Evolutionary conservation across 1,284 basidiomycete species (phyloP).

Genomic region (Pseudozyma hubeiensis): DNA sequence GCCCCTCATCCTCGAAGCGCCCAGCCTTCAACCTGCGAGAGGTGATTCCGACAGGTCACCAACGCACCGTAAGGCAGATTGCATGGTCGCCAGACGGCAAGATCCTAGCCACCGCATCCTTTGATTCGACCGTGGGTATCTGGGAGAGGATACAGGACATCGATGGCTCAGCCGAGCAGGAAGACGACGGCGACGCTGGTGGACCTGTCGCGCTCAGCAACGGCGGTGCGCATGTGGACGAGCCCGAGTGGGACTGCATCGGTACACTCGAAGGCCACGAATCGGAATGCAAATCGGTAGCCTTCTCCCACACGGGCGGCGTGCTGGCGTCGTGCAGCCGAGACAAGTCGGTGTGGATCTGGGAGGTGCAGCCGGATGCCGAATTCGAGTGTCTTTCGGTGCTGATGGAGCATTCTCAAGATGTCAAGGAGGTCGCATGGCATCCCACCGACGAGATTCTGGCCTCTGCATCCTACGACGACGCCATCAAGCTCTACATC

Average conservation of each 20-base stretch:
- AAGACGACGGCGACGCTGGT: slow-evolving; percentile 4
- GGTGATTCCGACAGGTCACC: slow-evolving; percentile 78
- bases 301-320: slow-evolving; percentile 81
- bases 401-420: slow-evolving; percentile 96
- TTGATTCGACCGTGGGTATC: slow-evolving; percentile 90
- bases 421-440: slow-evolving; percentile 95
- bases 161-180: slow-evolving; percentile 20
- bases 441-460: slow-evolving; percentile 95
- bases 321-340: slow-evolving; percentile 91
- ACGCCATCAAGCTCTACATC: slow-evolving; percentile 91
- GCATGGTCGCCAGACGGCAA: slow-evolving; percentile 91
- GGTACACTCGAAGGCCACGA: slow-evolving; percentile 94
- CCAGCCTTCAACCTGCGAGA: slow-evolving; percentile 58
- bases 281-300: slow-evolving; percentile 95
- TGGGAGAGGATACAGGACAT: slow-evolving; percentile 77
- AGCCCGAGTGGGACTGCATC: slow-evolving; percentile 79
- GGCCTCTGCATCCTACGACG: slow-evolving; percentile 96
- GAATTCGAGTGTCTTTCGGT: slow-evolving; percentile 92
- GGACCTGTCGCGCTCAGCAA: slow-evolving; percentile 68
- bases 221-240: slow-evolving; percentile 56
- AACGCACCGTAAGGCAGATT: slow-evolving; percentile 87
- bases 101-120: slow-evolving; percentile 92
- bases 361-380: slow-evolving; percentile 86
- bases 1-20: slow-evolving; percentile 51
- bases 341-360: slow-evolving; percentile 98